Percentiles rank a stretch among this genome's conserved stretches.
Evolutionary conservation across 805 yeast genomes (phyloP).

Genomic region (Ogataea populi-albae): DNA sequence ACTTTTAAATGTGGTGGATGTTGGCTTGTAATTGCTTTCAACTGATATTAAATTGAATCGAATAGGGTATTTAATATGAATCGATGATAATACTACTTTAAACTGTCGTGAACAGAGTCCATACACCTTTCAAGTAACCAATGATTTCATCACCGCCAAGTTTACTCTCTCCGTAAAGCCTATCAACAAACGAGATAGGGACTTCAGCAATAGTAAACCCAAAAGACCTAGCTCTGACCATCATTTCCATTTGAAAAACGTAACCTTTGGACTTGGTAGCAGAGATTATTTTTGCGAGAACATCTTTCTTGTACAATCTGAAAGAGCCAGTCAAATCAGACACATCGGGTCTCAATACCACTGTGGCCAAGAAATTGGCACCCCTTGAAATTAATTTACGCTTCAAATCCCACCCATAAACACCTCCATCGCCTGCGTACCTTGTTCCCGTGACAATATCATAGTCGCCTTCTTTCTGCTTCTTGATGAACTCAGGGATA

Average conservation of each 20-base stretch:
- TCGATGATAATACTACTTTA: slow-evolving; percentile 23
- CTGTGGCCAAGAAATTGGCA: slow-evolving; percentile 74
- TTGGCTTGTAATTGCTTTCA: too few species aligned
- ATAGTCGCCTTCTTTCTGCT: slow-evolving; percentile 50
- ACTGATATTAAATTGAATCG: background rate
- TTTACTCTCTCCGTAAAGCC: slow-evolving; percentile 75
- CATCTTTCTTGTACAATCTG: slow-evolving; percentile 71
- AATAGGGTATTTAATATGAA: background rate
- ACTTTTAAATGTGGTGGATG: slow-evolving; percentile 21
- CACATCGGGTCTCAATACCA: slow-evolving; percentile 67
- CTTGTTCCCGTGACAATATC: slow-evolving; percentile 59
- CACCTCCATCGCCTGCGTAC: slow-evolving; percentile 80
- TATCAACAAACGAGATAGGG: slow-evolving; percentile 74
- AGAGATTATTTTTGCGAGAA: slow-evolving; percentile 59
- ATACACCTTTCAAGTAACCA: slow-evolving; percentile 73
- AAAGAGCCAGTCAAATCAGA: slow-evolving; percentile 76
- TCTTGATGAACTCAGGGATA: slow-evolving; percentile 68
- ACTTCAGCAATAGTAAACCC: slow-evolving; percentile 76
- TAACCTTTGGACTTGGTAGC: slow-evolving; percentile 74
- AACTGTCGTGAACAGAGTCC: slow-evolving; percentile 63
- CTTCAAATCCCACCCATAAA: slow-evolving; percentile 81
- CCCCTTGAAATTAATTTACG: slow-evolving; percentile 75
- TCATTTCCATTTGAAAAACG: slow-evolving; percentile 87
- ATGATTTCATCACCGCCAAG: slow-evolving; percentile 81
- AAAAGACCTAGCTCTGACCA: slow-evolving; percentile 75